A percentile compares a stretch with the other conserved stretches of the same genome.
phyloP scores from a whole-genome alignment of 306 rosid genomes.

The Ormosia emarginata region DNA sequence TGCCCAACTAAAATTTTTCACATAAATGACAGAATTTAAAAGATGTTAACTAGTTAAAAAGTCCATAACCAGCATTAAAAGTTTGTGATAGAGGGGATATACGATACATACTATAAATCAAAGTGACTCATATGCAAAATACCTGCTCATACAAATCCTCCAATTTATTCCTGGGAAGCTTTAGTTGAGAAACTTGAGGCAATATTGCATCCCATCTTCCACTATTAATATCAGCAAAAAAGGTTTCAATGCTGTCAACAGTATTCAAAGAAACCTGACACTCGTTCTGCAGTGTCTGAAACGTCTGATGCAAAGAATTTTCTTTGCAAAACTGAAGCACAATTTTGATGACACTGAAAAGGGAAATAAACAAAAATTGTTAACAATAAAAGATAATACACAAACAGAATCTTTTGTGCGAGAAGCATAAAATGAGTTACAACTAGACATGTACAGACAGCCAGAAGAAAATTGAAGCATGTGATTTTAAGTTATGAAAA shows the following conservation, averaged over 20 bases:
- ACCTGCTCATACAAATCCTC: slow-evolving; percentile 99
- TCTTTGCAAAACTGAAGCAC: slow-evolving; percentile 99
- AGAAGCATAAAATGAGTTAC: not conserved
- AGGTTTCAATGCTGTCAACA: slow-evolving; percentile 93
- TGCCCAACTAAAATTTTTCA: not conserved
- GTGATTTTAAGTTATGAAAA: not conserved
- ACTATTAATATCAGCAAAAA: slow-evolving; percentile 83
- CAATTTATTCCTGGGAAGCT: slow-evolving; percentile 89
- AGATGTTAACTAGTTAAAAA: not conserved
- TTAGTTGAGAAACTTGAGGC: slow-evolving; percentile 96
- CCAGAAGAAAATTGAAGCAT: not conserved
- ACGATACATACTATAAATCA: not conserved
- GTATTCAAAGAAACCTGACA: slow-evolving; percentile 97
- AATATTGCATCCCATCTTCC: slow-evolving; percentile 97
- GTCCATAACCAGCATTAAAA: not conserved
- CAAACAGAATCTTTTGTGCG: not conserved
- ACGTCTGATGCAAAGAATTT: slow-evolving; percentile 84
- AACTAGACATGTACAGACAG: not conserved
- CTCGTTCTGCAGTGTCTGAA: slow-evolving; percentile 90
- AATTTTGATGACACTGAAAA: slow-evolving; percentile 85
- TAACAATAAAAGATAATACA: not conserved
- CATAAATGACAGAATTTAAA: not conserved
- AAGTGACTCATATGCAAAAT: not conserved
- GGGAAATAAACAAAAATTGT: not conserved
- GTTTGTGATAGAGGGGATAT: not conserved